Evolutionary conservation across 2,329 filamentous ascomycete genomes (phyloP).

Genomic region (Epichloe aotearoae): DNA sequence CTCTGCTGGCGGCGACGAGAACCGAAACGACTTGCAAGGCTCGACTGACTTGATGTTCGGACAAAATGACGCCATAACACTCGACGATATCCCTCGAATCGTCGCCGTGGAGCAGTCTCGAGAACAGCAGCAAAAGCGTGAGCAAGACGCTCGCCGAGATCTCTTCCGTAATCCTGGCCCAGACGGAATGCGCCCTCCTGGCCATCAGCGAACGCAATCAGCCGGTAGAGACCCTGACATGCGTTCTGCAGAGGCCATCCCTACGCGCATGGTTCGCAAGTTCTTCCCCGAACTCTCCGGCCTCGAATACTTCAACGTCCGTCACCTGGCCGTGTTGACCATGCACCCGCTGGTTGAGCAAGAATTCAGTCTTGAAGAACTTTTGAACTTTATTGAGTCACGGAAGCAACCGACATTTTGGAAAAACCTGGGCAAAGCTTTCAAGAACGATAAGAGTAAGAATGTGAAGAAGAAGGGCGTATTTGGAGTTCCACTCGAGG

Average conservation of each 20-base stretch:
- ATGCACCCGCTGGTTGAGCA: slow-evolving; percentile 87
- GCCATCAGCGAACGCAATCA: slow-evolving; percentile 52
- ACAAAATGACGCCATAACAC: slow-evolving; percentile 76
- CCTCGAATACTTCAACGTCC: slow-evolving; percentile 93
- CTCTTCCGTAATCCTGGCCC: slow-evolving; percentile 44
- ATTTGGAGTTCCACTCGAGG: slow-evolving; percentile 79
- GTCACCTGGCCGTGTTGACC: slow-evolving; percentile 84
- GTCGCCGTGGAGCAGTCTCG: slow-evolving; percentile 91
- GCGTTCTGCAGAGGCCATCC: slow-evolving; percentile 38
- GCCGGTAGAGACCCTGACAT: slow-evolving; percentile 37
- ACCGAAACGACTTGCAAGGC: slow-evolving; percentile 24
- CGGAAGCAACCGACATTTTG: slow-evolving; percentile 84
- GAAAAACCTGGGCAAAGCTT: slow-evolving; percentile 95
- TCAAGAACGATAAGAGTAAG: slow-evolving; percentile 73
- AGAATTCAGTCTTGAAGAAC: slow-evolving; percentile 86
- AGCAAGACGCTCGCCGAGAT: slow-evolving; percentile 40
- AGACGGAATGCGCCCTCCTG: slow-evolving; percentile 38
- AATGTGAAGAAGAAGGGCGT: slow-evolving; percentile 81
- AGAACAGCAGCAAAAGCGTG: slow-evolving; percentile 68
- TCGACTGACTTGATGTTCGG: slow-evolving; percentile 76
- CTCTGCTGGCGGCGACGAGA: slow-evolving; percentile 51
- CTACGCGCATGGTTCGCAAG: slow-evolving; percentile 49
- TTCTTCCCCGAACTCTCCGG: slow-evolving; percentile 96
- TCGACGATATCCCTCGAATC: slow-evolving; percentile 93
- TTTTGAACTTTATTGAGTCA: slow-evolving; percentile 84